Evolutionary conservation across 1,284 basidiomycete species (phyloP), one percentile per base, ranked within the genome.

Genomic region (Trametes pubescens): DNA sequence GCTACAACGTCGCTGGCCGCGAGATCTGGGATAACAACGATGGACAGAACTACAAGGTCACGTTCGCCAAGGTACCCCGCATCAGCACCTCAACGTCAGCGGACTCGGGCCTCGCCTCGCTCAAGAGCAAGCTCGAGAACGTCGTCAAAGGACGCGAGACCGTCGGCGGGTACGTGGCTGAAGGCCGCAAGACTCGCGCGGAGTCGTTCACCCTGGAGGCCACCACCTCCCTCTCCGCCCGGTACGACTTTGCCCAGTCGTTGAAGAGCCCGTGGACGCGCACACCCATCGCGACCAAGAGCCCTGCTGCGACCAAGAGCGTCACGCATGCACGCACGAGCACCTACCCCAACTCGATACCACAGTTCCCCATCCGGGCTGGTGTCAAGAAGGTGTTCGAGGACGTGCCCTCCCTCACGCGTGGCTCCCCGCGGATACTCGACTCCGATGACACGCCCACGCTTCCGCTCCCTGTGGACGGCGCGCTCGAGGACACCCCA

Each of bases 1-100:
- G 93, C 54, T 99, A 95, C 76, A 84, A 83, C 14, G 87, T 90
- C 26, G 85, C 79, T 3, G 93, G 92, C 0, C 79, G 81, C 59
- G 89, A 92, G 72, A 87, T 92, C 63, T 98, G 97, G 96, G 96
- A 98, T 77, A 97, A 95, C 81, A 98, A 98, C 74, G 78, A 75
- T 43, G 91, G 90, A 7, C 75, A 82, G 66, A 95, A 98, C 76
- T 98, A 96, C 76, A 81, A 89, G 65, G 86, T 94, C 53, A 82
- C 78, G 58, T 91, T 93, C 69, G 77, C 73, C 53, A 74, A 75
- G 61, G 72, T 67, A 38, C 73, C 76, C 54, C 63, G 69, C 6
- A 69, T 70, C 3, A 67, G 73, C 26, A 73, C 77, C 63, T 62
- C 65, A 52, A 35, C 65, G 8, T 54, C 60, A 47, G 64, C 61